Conservation (phyloP, 2,329 filamentous ascomycete genomes). For the Fusarium torulosum region DNA sequence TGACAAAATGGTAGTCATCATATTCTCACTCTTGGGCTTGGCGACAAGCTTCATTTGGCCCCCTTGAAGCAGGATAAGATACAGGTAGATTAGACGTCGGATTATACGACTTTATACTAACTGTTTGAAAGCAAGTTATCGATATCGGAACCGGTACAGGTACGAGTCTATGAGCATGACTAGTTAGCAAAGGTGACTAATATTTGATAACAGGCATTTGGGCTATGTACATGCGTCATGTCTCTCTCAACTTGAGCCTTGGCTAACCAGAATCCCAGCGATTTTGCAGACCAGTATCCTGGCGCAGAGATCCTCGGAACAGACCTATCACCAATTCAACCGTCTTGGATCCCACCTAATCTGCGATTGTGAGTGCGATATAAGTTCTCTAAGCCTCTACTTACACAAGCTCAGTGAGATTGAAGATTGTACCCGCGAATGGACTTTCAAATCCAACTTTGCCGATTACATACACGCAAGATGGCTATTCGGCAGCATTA, state of each 20-base stretch:
- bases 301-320: conserved; percentile 61
- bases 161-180: conserved; percentile 13
- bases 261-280: conserved; percentile 53
- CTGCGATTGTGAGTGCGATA: conserved; percentile 56
- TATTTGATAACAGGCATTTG: conserved; percentile 52
- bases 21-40: conserved; percentile 40
- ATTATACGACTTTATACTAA: conserved; percentile 7
- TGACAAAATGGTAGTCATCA: conserved; percentile 29
- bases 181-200: background rate
- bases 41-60: conserved; percentile 40
- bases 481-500: conserved; percentile 67
- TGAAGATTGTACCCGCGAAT: conserved; percentile 51
- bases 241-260: rapidly evolving
- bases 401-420: conserved; percentile 23
- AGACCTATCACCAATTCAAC: conserved; percentile 61
- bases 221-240: conserved; percentile 53
- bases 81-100: conserved; percentile 20
- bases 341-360: conserved; percentile 53
- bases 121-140: conserved; percentile 46
- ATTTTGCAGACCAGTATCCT: conserved; percentile 60
- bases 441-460: conserved; percentile 49
- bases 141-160: conserved; percentile 70
- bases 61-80: conserved; percentile 42
- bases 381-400: rapidly evolving
- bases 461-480: conserved; percentile 73